Evolutionary conservation across 164 flowering plant genomes (phyloP).

Genomic region (Euptelea pleiosperma): DNA sequence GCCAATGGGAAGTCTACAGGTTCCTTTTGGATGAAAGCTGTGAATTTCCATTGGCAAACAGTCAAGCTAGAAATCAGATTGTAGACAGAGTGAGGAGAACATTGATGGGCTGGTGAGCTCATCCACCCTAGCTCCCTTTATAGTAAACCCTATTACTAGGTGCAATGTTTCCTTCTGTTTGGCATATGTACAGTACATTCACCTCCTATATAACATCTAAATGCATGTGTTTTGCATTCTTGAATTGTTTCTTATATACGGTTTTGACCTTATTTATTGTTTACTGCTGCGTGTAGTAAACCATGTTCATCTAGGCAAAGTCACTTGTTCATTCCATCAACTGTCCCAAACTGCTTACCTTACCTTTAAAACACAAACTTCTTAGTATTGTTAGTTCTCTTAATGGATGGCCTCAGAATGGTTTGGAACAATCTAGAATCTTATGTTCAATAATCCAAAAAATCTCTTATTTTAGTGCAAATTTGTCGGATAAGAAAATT

Average conservation of each 20-base stretch:
- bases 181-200: background rate
- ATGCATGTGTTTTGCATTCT: background rate
- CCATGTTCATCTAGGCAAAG: too few relatives aligned
- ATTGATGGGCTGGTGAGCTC: constrained; percentile 83
- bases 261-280: background rate
- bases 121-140: background rate
- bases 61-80: constrained; percentile 44
- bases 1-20: constrained; percentile 92
- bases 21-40: constrained; percentile 70
- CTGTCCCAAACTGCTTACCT: too few relatives aligned
- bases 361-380: too few relatives aligned
- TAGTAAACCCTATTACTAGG: too few relatives aligned
- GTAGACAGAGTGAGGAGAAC: constrained; percentile 69
- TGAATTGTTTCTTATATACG: background rate
- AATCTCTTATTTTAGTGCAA: too few relatives aligned
- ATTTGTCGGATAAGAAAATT: too few relatives aligned
- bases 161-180: background rate
- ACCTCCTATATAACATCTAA: background rate
- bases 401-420: too few relatives aligned
- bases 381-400: too few relatives aligned
- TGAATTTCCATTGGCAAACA: constrained; percentile 40
- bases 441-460: too few relatives aligned
- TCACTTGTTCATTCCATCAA: too few relatives aligned
- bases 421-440: too few relatives aligned
- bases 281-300: background rate